These are phyloP conservation scores for Kwoniella bestiolae DNA, from an alignment of 768 basidiomycete genomes.

Conservation along the genomic window DNA sequence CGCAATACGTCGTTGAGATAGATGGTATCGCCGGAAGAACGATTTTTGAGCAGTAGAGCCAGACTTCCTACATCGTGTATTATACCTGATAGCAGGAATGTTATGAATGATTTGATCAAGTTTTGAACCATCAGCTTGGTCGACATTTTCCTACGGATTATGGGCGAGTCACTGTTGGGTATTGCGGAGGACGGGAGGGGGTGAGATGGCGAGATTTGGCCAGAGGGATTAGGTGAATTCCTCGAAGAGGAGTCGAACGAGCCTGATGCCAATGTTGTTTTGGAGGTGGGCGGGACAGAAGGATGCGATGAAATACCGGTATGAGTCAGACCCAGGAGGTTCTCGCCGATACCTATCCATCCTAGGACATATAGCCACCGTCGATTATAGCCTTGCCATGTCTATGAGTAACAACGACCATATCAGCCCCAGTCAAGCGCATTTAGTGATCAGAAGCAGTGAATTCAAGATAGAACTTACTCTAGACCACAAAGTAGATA, in stretches of 20 bases:
- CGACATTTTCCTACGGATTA: neutral
- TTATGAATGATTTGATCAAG: slow-evolving; percentile 44
- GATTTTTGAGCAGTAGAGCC: slow-evolving; percentile 12
- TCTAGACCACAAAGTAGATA: slow-evolving; percentile 45
- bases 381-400: slow-evolving; percentile 45
- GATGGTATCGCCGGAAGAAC: neutral
- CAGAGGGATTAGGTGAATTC: slow-evolving; percentile 12
- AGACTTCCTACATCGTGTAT: slow-evolving; percentile 39
- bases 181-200: no score
- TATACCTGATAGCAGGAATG: slow-evolving; percentile 43
- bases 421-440: no score
- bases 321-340: slow-evolving; percentile 40
- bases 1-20: slow-evolving; percentile 15
- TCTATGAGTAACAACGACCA: no score
- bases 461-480: slow-evolving; percentile 25
- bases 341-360: slow-evolving; percentile 47
- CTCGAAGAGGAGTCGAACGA: neutral
- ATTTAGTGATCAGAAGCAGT: no score
- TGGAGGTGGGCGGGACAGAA: slow-evolving; percentile 2
- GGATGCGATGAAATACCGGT: slow-evolving; percentile 35
- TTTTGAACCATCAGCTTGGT: slow-evolving; percentile 28
- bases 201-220: no score
- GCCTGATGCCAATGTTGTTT: neutral
- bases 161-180: neutral
- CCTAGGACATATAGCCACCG: slow-evolving; percentile 42